Evolutionary conservation across 371 early-diverging fungal species (phyloP).

Genomic region (Cokeromyces recurvatus): DNA sequence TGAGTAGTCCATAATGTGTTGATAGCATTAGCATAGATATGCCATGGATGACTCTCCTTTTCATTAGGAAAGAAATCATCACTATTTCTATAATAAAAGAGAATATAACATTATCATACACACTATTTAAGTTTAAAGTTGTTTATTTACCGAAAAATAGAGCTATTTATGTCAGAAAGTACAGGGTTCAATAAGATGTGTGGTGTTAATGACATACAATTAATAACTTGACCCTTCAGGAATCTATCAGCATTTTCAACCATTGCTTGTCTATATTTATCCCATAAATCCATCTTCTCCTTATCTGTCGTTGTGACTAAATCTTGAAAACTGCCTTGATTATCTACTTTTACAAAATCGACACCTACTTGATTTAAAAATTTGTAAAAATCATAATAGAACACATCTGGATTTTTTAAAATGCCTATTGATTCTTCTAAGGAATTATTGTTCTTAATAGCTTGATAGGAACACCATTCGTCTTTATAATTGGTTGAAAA

Average conservation of each 20-base stretch:
- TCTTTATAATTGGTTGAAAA: neutral
- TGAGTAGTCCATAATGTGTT: slow-evolving; percentile 23
- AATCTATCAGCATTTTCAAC: slow-evolving; percentile 2
- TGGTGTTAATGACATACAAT: slow-evolving; percentile 45
- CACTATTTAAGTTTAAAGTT: too few species aligned
- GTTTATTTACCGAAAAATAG: slow-evolving; percentile 1
- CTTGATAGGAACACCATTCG: too few species aligned
- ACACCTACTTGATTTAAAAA: slow-evolving; percentile 22
- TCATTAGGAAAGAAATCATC: slow-evolving; percentile 47
- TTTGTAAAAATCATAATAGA: slow-evolving; percentile 35
- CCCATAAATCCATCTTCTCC: slow-evolving; percentile 8
- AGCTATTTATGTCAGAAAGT: neutral
- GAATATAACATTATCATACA: neutral
- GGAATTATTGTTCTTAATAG: too few species aligned
- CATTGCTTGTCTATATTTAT: slow-evolving; percentile 26
- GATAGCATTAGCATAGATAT: slow-evolving; percentile 42
- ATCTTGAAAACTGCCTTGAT: slow-evolving; percentile 34
- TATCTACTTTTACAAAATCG: slow-evolving; percentile 42
- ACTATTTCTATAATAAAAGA: slow-evolving; percentile 28
- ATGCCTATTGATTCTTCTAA: slow-evolving; percentile 1
- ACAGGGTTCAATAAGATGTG: slow-evolving; percentile 16
- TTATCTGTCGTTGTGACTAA: neutral
- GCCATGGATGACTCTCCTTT: slow-evolving; percentile 42
- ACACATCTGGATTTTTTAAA: slow-evolving; percentile 10
- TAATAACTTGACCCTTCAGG: slow-evolving; percentile 16